Evolutionary conservation across 352 stramenopile genomes (phyloP).

Genomic region (Phytophthora pini): DNA sequence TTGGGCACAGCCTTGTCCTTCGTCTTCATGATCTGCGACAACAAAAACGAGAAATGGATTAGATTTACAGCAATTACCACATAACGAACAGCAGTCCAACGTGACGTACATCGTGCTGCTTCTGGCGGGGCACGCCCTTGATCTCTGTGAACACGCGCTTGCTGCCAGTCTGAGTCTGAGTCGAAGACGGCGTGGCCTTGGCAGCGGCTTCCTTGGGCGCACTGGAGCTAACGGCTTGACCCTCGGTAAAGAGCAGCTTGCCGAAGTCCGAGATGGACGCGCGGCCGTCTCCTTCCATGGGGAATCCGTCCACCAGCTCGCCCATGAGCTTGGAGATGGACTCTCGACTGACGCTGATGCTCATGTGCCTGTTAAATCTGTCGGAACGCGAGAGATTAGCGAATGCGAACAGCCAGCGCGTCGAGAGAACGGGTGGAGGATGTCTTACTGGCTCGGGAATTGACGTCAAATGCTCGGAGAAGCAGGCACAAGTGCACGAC

Average conservation of each 20-base stretch:
- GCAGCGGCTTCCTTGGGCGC: conserved; percentile 6
- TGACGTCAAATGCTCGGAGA: background rate
- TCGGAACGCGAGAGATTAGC: conserved; percentile 6
- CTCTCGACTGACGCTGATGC: conserved; percentile 81
- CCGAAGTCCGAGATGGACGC: conserved; percentile 89
- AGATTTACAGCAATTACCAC: background rate
- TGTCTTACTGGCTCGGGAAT: conserved; percentile 1
- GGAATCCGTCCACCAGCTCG: conserved; percentile 83
- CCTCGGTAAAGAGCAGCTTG: conserved; percentile 86
- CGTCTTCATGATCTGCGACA: conserved; percentile 74
- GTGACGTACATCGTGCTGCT: conserved; percentile 72
- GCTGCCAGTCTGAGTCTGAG: conserved; percentile 40
- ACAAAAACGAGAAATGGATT: conserved; percentile 6
- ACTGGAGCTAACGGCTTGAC: conserved; percentile 37
- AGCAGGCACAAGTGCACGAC: conserved; percentile 19
- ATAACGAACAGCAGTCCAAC: background rate
- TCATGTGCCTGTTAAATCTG: conserved; percentile 40
- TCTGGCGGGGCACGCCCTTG: conserved; percentile 83
- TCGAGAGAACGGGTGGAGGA: conserved; percentile 16
- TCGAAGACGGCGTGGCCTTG: conserved; percentile 2
- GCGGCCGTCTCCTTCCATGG: conserved; percentile 75
- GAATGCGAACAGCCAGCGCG: conserved; percentile 12
- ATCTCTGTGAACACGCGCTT: conserved; percentile 88
- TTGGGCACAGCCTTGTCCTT: conserved; percentile 88
- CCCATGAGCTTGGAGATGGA: conserved; percentile 89